Evolutionary conservation across 2,329 filamentous ascomycete genomes (phyloP).

Genomic region (Colletotrichum coccodes): DNA sequence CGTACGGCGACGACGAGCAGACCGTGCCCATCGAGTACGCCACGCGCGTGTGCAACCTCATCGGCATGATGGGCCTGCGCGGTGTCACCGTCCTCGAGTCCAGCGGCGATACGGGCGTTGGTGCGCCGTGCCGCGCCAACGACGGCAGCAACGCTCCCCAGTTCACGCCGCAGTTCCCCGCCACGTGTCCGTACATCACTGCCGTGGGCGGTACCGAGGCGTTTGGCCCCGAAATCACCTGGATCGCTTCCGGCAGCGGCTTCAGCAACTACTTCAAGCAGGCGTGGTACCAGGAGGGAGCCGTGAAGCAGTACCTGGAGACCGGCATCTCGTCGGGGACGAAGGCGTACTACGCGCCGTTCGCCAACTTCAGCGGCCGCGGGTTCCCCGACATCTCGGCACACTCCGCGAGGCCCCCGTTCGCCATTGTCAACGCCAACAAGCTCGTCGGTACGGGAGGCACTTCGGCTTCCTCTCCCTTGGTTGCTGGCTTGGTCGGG

Average conservation of each 20-base stretch:
- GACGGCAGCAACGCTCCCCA: constrained; percentile 51
- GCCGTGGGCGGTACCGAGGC: constrained; percentile 65
- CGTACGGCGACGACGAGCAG: constrained; percentile 76
- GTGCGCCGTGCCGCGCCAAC: constrained; percentile 62
- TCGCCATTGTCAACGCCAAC: constrained; percentile 41
- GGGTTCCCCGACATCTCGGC: constrained; percentile 72
- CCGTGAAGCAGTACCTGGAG: constrained; percentile 55
- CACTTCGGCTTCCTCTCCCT: constrained; percentile 67
- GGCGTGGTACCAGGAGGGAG: constrained; percentile 56
- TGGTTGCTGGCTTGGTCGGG: constrained; percentile 70
- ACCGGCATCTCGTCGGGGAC: constrained; percentile 41
- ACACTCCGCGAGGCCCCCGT: constrained; percentile 50
- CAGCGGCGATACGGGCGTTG: constrained; percentile 68
- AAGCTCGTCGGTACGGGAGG: constrained; percentile 35
- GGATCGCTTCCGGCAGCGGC: constrained; percentile 62
- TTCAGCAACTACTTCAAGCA: constrained; percentile 59
- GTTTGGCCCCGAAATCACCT: constrained; percentile 61
- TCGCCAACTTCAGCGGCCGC: constrained; percentile 59
- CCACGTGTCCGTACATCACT: constrained; percentile 64
- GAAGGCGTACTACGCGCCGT: constrained; percentile 59
- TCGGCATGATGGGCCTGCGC: constrained; percentile 71
- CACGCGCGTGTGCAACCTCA: constrained; percentile 66
- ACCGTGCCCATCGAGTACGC: constrained; percentile 69
- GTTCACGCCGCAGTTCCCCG: constrained; percentile 37
- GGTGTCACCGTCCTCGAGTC: constrained; percentile 72